These are phyloP conservation scores for Dinochytrium kinnereticum DNA, from an alignment of 371 early-diverging fungal species.

Conservation along the genomic window DNA sequence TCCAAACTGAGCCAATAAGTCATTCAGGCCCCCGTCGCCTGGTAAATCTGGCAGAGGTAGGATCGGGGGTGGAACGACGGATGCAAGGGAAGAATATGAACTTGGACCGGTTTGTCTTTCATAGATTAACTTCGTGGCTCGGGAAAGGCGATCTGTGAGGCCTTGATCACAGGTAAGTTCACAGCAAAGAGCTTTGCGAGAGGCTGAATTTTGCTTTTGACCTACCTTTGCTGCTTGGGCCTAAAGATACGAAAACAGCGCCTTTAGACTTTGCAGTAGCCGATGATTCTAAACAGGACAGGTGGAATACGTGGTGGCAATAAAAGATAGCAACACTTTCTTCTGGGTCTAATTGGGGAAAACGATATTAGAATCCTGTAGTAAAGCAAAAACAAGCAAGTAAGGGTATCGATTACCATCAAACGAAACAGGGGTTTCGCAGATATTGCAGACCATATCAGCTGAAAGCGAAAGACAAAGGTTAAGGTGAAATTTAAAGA, in stretches of 20 bases:
- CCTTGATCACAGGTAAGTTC: too few species aligned
- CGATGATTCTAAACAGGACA: slow-evolving; percentile 58
- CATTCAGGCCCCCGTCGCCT: neutral
- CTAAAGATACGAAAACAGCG: neutral
- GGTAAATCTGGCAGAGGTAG: neutral
- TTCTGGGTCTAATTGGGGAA: slow-evolving; percentile 36
- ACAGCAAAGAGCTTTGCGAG: too few species aligned
- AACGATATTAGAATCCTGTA: too few species aligned
- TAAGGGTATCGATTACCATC: slow-evolving; percentile 38
- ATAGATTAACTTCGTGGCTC: neutral
- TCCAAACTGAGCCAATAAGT: neutral
- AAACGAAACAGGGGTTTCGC: slow-evolving; percentile 64
- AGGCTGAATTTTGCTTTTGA: neutral
- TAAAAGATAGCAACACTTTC: slow-evolving; percentile 69
- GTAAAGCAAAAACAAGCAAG: slow-evolving; percentile 1
- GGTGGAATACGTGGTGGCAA: slow-evolving; percentile 77
- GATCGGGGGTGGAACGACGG: neutral
- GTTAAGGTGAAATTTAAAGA: neutral
- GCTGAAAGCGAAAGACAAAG: slow-evolving; percentile 37
- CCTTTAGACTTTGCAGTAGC: slow-evolving; percentile 10
- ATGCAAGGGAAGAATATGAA: neutral
- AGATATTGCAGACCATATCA: slow-evolving; percentile 66
- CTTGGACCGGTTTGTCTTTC: neutral
- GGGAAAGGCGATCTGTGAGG: neutral
- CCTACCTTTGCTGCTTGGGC: neutral